Conservation (phyloP, 116 monocot genomes). For the Thalassia testudinum region DNA sequence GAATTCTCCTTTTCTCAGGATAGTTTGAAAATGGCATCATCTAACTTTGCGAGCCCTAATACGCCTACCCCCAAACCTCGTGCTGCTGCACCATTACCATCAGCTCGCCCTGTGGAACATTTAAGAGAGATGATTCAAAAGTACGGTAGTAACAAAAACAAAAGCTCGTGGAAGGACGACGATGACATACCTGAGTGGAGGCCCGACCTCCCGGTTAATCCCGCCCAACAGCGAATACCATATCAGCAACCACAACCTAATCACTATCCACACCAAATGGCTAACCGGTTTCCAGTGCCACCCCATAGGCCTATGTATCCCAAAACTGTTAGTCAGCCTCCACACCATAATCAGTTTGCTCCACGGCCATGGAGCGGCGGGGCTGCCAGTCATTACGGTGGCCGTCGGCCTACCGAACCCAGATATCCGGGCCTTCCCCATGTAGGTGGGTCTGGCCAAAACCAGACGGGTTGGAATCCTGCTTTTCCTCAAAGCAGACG, state of each 20-base stretch:
- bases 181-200: slow-evolving; percentile 78
- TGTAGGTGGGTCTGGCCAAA: too few species aligned
- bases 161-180: slow-evolving; percentile 14
- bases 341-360: too few species aligned
- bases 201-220: slow-evolving; percentile 12
- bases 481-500: too few species aligned
- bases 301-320: too few species aligned
- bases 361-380: too few species aligned
- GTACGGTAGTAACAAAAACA: slow-evolving; percentile 43
- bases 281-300: too few species aligned
- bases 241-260: background rate
- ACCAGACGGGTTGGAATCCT: too few species aligned
- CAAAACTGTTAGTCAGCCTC: too few species aligned
- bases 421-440: too few species aligned
- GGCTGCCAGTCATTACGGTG: too few species aligned
- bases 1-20: slow-evolving; percentile 53
- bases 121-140: slow-evolving; percentile 61
- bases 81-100: background rate
- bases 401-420: too few species aligned
- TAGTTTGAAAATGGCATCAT: background rate
- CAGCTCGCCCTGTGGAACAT: slow-evolving; percentile 23
- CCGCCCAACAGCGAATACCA: background rate
- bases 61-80: background rate
- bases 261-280: too few species aligned
- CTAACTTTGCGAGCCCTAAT: background rate